These are phyloP conservation scores for Wickerhamomyces bisporus DNA, from an alignment of 805 yeast species.

Conservation along the genomic window DNA sequence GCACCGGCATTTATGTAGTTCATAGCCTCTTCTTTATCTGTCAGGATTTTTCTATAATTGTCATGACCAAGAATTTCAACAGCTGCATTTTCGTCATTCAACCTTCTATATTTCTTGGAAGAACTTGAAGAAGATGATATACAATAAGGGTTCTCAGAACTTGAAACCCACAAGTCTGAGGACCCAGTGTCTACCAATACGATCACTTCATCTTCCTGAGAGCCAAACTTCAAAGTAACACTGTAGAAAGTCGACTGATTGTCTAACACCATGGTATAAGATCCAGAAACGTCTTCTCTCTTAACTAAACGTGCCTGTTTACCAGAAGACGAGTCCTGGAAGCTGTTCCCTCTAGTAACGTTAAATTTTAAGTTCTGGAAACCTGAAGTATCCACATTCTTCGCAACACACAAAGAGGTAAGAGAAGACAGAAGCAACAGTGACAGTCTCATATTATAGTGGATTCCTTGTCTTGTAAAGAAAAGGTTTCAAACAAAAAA, in stretches of 20 bases:
- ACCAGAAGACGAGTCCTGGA: neutral
- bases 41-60: conserved; percentile 1
- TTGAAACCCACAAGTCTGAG: conserved; percentile 64
- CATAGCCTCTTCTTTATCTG: neutral
- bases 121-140: conserved; percentile 10
- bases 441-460: neutral
- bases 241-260: conserved; percentile 42
- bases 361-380: conserved; percentile 2
- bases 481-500: too few relatives aligned
- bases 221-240: conserved; percentile 46
- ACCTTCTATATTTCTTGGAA: conserved; percentile 8
- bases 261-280: conserved; percentile 28
- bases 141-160: conserved; percentile 44
- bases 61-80: conserved; percentile 1
- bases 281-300: conserved; percentile 23
- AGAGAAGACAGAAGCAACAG: neutral
- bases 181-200: conserved; percentile 75
- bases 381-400: conserved; percentile 2
- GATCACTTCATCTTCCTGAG: conserved; percentile 48
- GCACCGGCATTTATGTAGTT: neutral
- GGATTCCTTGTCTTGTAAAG: too few relatives aligned
- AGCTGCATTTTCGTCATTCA: conserved; percentile 7
- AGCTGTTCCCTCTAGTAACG: conserved; percentile 3
- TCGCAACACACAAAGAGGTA: neutral
- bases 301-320: conserved; percentile 11